Percentiles rank a stretch among this genome's conserved stretches.
Conservation (phyloP, 805 yeast genomes). For the Metschnikowia lochheadii region DNA sequence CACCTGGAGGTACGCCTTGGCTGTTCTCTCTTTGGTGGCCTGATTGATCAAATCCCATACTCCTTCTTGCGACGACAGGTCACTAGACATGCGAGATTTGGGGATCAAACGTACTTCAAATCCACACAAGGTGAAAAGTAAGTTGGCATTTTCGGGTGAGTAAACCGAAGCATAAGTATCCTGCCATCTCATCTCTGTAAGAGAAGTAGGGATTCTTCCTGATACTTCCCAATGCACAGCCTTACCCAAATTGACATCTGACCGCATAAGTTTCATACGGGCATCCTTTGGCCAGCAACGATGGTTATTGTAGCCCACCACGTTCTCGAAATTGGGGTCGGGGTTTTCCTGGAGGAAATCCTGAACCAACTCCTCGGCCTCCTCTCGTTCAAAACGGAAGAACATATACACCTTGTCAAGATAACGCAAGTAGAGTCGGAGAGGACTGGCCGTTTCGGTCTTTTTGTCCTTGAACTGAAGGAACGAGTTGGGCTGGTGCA, state of each 20-base stretch:
- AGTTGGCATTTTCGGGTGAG: slow-evolving; percentile 83
- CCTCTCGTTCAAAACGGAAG: slow-evolving; percentile 69
- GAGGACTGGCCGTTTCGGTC: slow-evolving; percentile 67
- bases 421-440: slow-evolving; percentile 76
- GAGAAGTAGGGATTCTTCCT: slow-evolving; percentile 71
- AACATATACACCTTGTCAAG: slow-evolving; percentile 77
- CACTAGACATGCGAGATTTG: slow-evolving; percentile 53
- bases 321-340: slow-evolving; percentile 86
- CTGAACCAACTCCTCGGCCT: slow-evolving; percentile 69
- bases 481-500: slow-evolving; percentile 69
- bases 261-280: slow-evolving; percentile 85
- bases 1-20: slow-evolving; percentile 82
- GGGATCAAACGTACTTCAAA: slow-evolving; percentile 91
- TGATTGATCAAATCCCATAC: slow-evolving; percentile 84
- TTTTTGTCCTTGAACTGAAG: slow-evolving; percentile 59
- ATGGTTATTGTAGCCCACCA: slow-evolving; percentile 80
- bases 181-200: slow-evolving; percentile 74
- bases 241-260: slow-evolving; percentile 87
- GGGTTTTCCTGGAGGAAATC: slow-evolving; percentile 81
- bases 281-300: slow-evolving; percentile 94
- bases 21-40: slow-evolving; percentile 75
- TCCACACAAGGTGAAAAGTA: slow-evolving; percentile 88
- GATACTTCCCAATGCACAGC: slow-evolving; percentile 90
- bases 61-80: slow-evolving; percentile 63
- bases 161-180: slow-evolving; percentile 83